Evolutionary conservation across 192 early-diverging fungal species (phyloP).

Genomic region (Thoreauomyces humboldtii): DNA sequence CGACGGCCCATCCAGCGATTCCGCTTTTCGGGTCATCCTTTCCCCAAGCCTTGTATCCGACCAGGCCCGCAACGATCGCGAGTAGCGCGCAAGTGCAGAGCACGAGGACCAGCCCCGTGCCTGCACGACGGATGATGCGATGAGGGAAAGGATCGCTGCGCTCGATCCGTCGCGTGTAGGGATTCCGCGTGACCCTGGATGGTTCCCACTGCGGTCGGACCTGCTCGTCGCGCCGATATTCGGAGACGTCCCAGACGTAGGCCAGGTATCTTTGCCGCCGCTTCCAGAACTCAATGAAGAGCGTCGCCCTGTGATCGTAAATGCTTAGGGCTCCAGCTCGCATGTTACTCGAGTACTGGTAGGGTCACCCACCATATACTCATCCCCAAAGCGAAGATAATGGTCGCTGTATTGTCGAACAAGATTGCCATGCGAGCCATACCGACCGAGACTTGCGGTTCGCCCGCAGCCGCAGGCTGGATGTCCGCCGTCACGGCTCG

Average conservation of each 20-base stretch:
- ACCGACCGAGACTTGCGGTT: neutral
- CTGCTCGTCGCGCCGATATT: constrained; percentile 50
- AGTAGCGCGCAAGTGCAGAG: constrained; percentile 1
- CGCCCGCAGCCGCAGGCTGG: constrained; percentile 5
- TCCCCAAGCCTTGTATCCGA: constrained; percentile 1
- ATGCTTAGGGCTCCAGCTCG: too few species aligned
- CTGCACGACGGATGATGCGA: neutral
- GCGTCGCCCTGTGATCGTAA: constrained; percentile 31
- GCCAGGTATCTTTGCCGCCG: constrained; percentile 46
- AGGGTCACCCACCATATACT: constrained; percentile 57
- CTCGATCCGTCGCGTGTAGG: constrained; percentile 14
- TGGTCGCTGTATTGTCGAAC: constrained; percentile 61
- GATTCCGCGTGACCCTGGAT: constrained; percentile 6
- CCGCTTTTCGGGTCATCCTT: neutral
- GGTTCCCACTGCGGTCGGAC: constrained; percentile 60
- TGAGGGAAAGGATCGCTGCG: constrained; percentile 11
- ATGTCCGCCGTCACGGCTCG: constrained; percentile 44
- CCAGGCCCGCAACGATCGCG: neutral
- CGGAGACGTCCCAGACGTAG: constrained; percentile 56
- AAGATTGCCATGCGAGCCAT: constrained; percentile 18
- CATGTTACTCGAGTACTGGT: too few species aligned
- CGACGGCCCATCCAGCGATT: neutral
- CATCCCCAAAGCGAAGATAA: constrained; percentile 60
- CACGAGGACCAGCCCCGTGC: constrained; percentile 3
- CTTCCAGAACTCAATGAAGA: constrained; percentile 66